phyloP scores from a whole-genome alignment of 2,329 filamentous ascomycete genomes.

The Fusarium ramigenum region DNA sequence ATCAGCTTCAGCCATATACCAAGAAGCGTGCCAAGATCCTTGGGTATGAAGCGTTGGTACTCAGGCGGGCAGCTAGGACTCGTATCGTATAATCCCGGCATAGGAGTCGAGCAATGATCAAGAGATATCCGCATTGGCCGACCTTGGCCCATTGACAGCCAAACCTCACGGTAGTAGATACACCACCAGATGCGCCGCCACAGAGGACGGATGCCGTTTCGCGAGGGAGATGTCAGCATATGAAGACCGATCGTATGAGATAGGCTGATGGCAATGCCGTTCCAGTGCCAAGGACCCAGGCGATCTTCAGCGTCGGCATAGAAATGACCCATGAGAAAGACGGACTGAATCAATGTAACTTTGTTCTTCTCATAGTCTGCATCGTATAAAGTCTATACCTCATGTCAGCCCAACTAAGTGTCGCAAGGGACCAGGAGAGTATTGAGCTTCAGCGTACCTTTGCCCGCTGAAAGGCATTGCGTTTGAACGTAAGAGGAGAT shows the following conservation, averaged over 20 bases:
- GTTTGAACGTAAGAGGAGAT: not conserved
- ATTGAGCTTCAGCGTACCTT: not conserved
- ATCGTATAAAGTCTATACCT: not conserved
- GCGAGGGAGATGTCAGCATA: not conserved
- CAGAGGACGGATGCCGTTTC: not conserved
- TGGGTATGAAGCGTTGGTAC: not conserved
- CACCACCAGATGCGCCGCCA: conserved; percentile 31
- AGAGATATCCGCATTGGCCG: conserved; percentile 20
- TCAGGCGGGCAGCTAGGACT: not conserved
- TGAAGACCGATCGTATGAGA: not conserved
- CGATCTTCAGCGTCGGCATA: not conserved
- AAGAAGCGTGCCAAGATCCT: not conserved
- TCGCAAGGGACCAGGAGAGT: fast-evolving
- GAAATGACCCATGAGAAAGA: not conserved
- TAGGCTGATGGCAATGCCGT: not conserved
- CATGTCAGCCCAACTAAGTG: not conserved
- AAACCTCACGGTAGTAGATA: conserved; percentile 25
- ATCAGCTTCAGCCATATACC: not conserved
- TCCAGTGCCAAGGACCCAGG: not conserved
- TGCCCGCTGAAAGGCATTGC: not conserved
- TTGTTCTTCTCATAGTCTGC: not conserved
- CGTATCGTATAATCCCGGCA: not conserved
- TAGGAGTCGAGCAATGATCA: conserved; percentile 1
- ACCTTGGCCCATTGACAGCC: conserved; percentile 23
- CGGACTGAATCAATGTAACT: not conserved